phyloP scores from a whole-genome alignment of 352 stramenopile species.

The Thraustotheca clavata region DNA sequence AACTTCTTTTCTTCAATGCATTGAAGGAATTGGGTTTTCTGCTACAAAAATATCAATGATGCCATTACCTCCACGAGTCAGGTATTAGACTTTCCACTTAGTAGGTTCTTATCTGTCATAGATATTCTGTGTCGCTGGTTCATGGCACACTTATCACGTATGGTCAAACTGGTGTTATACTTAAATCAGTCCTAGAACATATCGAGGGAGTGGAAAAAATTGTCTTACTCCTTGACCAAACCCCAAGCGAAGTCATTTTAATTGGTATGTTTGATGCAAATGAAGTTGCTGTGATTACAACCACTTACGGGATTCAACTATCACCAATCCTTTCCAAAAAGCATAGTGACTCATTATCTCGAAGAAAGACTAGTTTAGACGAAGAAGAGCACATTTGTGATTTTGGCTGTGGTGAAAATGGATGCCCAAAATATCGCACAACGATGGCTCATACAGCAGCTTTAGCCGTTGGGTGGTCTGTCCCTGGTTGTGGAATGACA shows the following conservation, averaged over 20 bases:
- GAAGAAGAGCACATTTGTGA: conserved; percentile 48
- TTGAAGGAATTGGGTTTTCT: conserved; percentile 61
- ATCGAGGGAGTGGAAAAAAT: conserved; percentile 66
- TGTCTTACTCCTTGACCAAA: conserved; percentile 40
- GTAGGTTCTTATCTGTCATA: not conserved
- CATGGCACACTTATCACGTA: not conserved
- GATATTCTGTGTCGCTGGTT: not conserved
- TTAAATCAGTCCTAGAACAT: conserved; percentile 24
- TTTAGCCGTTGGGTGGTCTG: conserved; percentile 62
- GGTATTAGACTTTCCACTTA: not conserved
- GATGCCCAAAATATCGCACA: conserved; percentile 64
- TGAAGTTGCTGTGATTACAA: conserved; percentile 9
- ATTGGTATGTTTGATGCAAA: conserved; percentile 35
- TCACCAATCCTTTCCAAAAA: not conserved
- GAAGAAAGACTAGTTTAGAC: conserved; percentile 20
- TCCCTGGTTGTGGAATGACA: conserved; percentile 72
- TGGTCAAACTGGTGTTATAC: conserved; percentile 7
- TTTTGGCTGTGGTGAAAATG: conserved; percentile 54
- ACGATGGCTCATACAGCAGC: conserved; percentile 71
- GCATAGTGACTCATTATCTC: not conserved
- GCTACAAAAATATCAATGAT: conserved; percentile 29
- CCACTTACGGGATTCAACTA: not conserved
- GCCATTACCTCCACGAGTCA: not conserved
- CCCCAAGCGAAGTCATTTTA: conserved; percentile 40
- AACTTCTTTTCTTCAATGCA: conserved; percentile 29